Conservation (phyloP, 441 rosid species). For the Populus hybrid region DNA sequence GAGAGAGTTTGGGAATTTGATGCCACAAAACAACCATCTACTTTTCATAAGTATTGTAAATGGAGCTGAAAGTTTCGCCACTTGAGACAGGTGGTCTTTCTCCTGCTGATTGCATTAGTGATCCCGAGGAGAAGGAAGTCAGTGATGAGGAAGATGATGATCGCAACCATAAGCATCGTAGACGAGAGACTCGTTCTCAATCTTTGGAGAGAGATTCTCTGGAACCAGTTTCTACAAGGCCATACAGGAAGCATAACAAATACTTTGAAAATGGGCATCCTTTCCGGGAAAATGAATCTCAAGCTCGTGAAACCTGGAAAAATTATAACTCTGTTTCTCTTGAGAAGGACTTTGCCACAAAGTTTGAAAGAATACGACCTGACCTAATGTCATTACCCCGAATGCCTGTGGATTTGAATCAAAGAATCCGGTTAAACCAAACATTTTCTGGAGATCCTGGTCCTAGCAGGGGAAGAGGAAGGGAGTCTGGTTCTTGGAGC, state of each 20-base stretch:
- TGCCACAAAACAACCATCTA: constrained; percentile 21
- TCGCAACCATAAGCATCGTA: constrained; percentile 97
- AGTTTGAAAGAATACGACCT: constrained; percentile 56
- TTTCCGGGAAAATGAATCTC: constrained; percentile 59
- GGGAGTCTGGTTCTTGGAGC: constrained; percentile 70
- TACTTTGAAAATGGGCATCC: constrained; percentile 64
- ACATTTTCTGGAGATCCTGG: constrained; percentile 61
- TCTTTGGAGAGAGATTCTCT: constrained; percentile 64
- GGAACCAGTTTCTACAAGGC: constrained; percentile 54
- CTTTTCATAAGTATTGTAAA: constrained; percentile 27
- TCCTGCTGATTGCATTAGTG: constrained; percentile 64
- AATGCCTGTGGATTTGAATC: constrained; percentile 48
- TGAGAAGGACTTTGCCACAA: constrained; percentile 38
- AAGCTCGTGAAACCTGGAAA: constrained; percentile 47
- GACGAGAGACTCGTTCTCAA: constrained; percentile 64
- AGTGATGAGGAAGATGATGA: constrained; percentile 99
- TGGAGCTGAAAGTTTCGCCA: constrained; percentile 81
- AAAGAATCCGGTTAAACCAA: constrained; percentile 53
- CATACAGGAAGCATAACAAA: constrained; percentile 66
- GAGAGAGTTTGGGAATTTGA: constrained; percentile 29
- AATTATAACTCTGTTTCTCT: constrained; percentile 31
- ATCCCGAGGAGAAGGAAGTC: constrained; percentile 89
- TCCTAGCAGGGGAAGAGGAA: constrained; percentile 85
- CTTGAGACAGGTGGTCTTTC: constrained; percentile 59
- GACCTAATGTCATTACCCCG: constrained; percentile 45